Evolutionary conservation across 2,329 filamentous ascomycete genomes (phyloP).

Genomic region (Aspergillus candidus): DNA sequence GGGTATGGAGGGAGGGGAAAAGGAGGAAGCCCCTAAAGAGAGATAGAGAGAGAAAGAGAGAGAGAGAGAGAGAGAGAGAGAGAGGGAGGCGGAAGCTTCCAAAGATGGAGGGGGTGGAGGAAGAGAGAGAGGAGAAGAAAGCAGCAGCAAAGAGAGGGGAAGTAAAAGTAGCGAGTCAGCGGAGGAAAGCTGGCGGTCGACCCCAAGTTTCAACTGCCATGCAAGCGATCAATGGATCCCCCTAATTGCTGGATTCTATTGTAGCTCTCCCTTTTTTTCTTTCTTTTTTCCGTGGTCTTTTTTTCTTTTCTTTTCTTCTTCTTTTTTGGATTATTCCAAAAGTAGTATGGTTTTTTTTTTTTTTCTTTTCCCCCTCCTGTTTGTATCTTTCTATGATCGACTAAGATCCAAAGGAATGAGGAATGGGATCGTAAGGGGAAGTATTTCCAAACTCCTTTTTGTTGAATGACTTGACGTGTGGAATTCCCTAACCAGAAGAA

Average conservation of each 20-base stretch:
- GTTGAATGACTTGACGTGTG: too few species aligned
- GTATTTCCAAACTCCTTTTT: too few species aligned
- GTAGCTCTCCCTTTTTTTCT: background rate
- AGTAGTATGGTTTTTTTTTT: conserved; percentile 1
- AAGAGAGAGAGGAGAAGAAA: conserved; percentile 12
- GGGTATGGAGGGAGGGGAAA: conserved; percentile 1
- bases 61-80: conserved; percentile 17
- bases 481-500: too few species aligned
- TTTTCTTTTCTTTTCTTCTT: background rate
- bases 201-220: conserved; percentile 14
- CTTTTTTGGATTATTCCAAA: conserved; percentile 5
- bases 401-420: too few species aligned
- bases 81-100: conserved; percentile 12
- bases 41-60: conserved; percentile 15
- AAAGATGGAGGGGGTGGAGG: conserved; percentile 7
- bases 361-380: background rate
- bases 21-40: conserved; percentile 7
- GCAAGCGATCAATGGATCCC: conserved; percentile 9
- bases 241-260: background rate
- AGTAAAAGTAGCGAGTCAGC: conserved; percentile 16
- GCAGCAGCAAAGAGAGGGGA: too few species aligned
- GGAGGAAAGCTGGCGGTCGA: conserved; percentile 18
- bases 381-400: background rate
- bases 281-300: background rate
- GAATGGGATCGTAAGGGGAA: too few species aligned